Evolutionary conservation across 2,329 filamentous ascomycete genomes (phyloP), one percentile per base, ranked within the genome.

Genomic region (Coniochaeta sp.): DNA sequence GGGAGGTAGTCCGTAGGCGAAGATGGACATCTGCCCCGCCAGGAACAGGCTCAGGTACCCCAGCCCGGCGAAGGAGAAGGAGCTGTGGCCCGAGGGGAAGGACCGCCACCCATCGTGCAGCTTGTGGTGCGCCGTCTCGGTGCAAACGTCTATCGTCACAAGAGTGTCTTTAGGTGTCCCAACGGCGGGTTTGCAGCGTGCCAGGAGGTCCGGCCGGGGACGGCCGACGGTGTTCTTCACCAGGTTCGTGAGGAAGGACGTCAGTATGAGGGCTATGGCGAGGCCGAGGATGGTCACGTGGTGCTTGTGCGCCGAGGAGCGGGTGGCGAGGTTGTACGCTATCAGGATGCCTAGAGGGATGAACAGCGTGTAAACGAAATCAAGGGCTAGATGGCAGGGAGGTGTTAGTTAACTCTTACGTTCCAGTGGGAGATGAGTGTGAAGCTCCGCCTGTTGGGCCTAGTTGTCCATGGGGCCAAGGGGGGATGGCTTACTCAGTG

Each of bases 181-280:
- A 0, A 63, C 28, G 0, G 61, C 71, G 1, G 94, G 91, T 57
- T 87, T 85, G 70, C 94, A 99, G 32, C 94, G 84, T n/a, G 86
- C 83, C 24, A 83, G 64, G 4, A 83, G 65, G 57, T 83, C 80
- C 0, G 80, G 80, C 6, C 80, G 71, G 14, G 91, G 91, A 57
- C 89, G 86, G 68, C 94, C 97, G 48, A 92, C 85, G 18, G 86
- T 82, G 64, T 95, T 96, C 70, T 99, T 99, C 64, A 97, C 78
- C 26, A 92, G 73, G 65, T 97, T 91, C 42, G 94, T 97, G 40
- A 97, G 74, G 66, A 96, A 87, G 6, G 83, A 80, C 0, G 89
- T 86, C 48, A 96, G 76, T 59, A 90, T 76, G 24, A 97, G 69
- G 57, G 85, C 81, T 61, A 92, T 89, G 49, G 85, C 73, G 54